These are phyloP conservation scores for Phaeotremella fagi DNA, from an alignment of 768 basidiomycete genomes.

Conservation along the genomic window DNA sequence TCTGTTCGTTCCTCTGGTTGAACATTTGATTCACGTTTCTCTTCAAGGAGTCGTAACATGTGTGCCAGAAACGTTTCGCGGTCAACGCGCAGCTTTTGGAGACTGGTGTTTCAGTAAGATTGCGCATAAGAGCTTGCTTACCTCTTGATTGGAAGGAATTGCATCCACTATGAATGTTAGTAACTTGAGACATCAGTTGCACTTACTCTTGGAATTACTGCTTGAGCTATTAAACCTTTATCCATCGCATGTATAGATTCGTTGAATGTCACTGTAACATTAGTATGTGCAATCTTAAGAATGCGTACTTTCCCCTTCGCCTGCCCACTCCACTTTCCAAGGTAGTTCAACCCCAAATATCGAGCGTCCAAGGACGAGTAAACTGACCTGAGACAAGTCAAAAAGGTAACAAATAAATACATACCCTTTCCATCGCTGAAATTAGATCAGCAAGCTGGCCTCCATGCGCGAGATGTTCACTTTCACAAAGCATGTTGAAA, in stretches of 20 bases:
- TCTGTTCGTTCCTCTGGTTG: background rate
- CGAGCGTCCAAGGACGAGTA: slow-evolving; percentile 21
- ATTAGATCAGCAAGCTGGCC: slow-evolving; percentile 12
- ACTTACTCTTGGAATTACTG: slow-evolving; percentile 8
- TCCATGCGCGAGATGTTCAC: slow-evolving; percentile 10
- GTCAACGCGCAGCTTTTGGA: slow-evolving; percentile 15
- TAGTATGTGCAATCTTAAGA: background rate
- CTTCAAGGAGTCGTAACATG: slow-evolving; percentile 13
- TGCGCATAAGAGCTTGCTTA: no score
- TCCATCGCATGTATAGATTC: slow-evolving; percentile 22
- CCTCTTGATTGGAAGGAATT: background rate
- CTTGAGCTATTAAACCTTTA: slow-evolving; percentile 11
- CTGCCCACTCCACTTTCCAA: slow-evolving; percentile 3
- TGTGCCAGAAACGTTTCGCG: slow-evolving; percentile 12
- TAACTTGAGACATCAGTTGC: background rate
- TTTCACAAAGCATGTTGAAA: slow-evolving; percentile 3
- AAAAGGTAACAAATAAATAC: background rate
- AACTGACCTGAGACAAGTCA: slow-evolving; percentile 6
- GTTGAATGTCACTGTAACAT: slow-evolving; percentile 18
- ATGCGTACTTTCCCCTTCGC: background rate
- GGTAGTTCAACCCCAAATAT: slow-evolving; percentile 18
- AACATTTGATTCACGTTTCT: slow-evolving; percentile 5
- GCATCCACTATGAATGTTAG: background rate
- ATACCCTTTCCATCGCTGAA: slow-evolving; percentile 14
- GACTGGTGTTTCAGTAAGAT: background rate